Base-by-base conservation (phyloP, 306 rosid species). In the Lablab purpureus region DNA sequence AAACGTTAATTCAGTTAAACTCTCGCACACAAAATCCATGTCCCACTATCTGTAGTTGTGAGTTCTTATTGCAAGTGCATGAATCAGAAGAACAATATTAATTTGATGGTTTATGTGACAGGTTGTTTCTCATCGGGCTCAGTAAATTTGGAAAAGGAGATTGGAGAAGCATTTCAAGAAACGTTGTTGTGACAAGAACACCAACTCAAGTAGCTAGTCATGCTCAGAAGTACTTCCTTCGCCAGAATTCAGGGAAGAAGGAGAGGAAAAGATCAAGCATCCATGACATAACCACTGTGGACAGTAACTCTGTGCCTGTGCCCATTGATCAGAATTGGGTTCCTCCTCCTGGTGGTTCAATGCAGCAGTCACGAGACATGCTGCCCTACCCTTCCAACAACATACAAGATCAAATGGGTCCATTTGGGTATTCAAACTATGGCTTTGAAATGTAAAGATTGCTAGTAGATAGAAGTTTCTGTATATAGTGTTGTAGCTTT, bases 181-280 rank as follows among this genome's bases (percentile, higher is more conserved):
- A 94, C 50, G 89, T 89, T 4, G 98, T 94, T 22, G 90, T 92
- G 51, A 89, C 97, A 3, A 89, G 97, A 82, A 94, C 98, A 27
- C 96, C 98, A 0, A 91, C 98, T 17, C 98, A 94, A 56, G 99
- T 94, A 19, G 99, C 99, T 13, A 94, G 99, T 80, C 99, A 94
- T 65, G 99, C 99, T 11, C 99, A 94, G 64, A 94, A 94, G n/a
- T 94, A 89, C 79, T 94, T 82, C 63, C 91, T 91, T 49, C 95
- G 99, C 13, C 97, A 89, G 71, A 86, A 27, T 74, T 84, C 94
- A 0, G 92, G 52, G 77, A 91, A 87, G 85, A 94, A 91, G 84
- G 99, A 94, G 80, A 83, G 99, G 81, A 94, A 94, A 75, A 84
- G 99, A 41, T 90, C 97, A 14, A 94, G 99, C 84, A 94, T 94